Base-by-base conservation (phyloP, 345 rosid species). In the Carallia pectinifolia region DNA sequence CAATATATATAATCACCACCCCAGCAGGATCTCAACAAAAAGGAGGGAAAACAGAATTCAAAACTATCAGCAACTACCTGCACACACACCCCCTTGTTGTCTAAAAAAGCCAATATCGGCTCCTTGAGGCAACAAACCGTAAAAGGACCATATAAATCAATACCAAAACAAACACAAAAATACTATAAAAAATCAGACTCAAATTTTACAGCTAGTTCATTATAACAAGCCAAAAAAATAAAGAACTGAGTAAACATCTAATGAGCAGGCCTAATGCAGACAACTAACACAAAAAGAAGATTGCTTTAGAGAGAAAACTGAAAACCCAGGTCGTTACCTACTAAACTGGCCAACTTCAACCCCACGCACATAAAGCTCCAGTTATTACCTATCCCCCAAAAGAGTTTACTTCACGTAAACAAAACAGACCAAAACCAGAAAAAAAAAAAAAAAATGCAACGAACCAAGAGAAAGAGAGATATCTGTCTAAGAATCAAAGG, bases 311-410 rank as follows among this genome's bases (percentile, higher is more conserved):
- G 18, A 18, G 15, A 33, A 62, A 54, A 62, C 7, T 15, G 59
- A 38, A 58, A 59, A 36, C 72, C 68, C 64, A 62, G 72, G 54
- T 53, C 27, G 37, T 39, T 29, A 67, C 71, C 62, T 30, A 31
- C 67, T 7, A 66, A 55, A 17, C 66, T 52, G 18, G 52, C 37
- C 53, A 73, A 73, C 60, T 69, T 61, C 23, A 23, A 18, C 19
- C 37, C 63, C 39, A 38, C 53, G n/a, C 59, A 18, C 58, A 23
- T 23, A 52, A 54, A 39, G 33, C 66, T 16, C 60, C 59, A 29
- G 34, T 17, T 62, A 37, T 61, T 1, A 27, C 29, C 33, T 27
- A 6, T 37, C 37, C 10, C 18, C 7, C 3, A 61, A 38, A 0
- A 68, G 29, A 3, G 65, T n/a, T 59, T 17, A 44, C 71, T 30